These are phyloP conservation scores for Mycena venus DNA, from an alignment of 768 basidiomycete species.

Conservation along the genomic window DNA sequence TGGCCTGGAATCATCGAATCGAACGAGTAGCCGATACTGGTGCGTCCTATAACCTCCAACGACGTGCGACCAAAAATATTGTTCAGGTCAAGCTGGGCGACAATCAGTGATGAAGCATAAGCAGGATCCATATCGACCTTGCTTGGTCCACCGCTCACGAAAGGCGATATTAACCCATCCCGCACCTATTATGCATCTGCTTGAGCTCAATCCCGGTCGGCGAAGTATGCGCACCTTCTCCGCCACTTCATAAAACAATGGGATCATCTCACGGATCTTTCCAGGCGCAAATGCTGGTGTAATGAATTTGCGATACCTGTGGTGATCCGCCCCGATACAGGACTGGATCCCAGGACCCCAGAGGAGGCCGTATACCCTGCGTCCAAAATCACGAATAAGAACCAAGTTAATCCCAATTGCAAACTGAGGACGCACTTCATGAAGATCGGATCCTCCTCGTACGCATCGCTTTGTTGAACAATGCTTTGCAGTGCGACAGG, in stretches of 20 bases:
- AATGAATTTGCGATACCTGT: neutral
- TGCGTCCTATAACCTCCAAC: neutral
- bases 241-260: too few relatives aligned
- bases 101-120: too few relatives aligned
- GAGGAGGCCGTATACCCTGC: neutral
- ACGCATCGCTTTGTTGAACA: neutral
- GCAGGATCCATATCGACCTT: neutral
- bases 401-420: too few relatives aligned
- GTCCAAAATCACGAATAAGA: neutral
- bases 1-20: neutral
- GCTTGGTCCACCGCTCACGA: neutral
- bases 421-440: neutral
- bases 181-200: neutral
- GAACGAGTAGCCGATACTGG: too few relatives aligned
- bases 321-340: neutral
- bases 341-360: neutral
- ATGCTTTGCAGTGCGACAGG: constrained; percentile 7
- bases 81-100: neutral
- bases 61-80: neutral
- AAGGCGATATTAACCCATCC: neutral
- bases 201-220: neutral
- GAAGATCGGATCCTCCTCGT: neutral
- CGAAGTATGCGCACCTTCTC: neutral
- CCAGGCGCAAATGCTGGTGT: neutral
- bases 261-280: neutral